Base-by-base conservation (phyloP, 2,329 filamentous ascomycete genomes). In the Beauveria medogensis region DNA sequence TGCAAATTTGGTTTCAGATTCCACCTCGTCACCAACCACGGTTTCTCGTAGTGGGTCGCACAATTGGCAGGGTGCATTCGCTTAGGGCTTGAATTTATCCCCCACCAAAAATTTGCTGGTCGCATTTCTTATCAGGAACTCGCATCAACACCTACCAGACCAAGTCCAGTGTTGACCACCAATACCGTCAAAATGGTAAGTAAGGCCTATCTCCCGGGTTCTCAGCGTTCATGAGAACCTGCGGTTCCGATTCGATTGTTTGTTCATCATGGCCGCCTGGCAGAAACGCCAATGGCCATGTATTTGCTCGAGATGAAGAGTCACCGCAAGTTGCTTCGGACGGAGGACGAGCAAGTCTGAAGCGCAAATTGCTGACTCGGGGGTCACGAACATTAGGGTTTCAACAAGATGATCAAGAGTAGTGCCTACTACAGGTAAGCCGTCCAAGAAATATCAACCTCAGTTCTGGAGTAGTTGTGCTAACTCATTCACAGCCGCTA, bases 301-400 rank as follows among this genome's bases (percentile, higher is more conserved):
- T 67, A 66, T 61, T 63, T 74, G 71, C 70, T 75, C 70, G 70
- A 73, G 72, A 66, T 65, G 57, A 70, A 84, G 88, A 89, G 89
- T 94, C 90, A 82, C 82, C 85, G 91, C 93, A 97, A 97, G 91
- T 91, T 96, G 92, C 92, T 97, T 97, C 93, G 92, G 90, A 90
- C 68, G 79, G 79, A 78, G 77, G 73, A 68, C 66, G 74, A 76
- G 74, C 72, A 74, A 69, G 72, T 85, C 92, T 97, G 92, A 97
- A 97, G 92, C 92, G 92, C 86, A 87, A 96, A 96, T 96, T 97
- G 93, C 93, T 97, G 92, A 97, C 91, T 96, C 90, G 87, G 79
- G 83, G 82, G 79, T 79, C 77, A 73, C 73, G 64, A 41, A 75
- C 68, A 70, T 70, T 76, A 96, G 92, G 76, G 85, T 80, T 93